Evolutionary conservation across 495 filamentous ascomycete species (phyloP).

Genomic region (Xylaria nigripes): DNA sequence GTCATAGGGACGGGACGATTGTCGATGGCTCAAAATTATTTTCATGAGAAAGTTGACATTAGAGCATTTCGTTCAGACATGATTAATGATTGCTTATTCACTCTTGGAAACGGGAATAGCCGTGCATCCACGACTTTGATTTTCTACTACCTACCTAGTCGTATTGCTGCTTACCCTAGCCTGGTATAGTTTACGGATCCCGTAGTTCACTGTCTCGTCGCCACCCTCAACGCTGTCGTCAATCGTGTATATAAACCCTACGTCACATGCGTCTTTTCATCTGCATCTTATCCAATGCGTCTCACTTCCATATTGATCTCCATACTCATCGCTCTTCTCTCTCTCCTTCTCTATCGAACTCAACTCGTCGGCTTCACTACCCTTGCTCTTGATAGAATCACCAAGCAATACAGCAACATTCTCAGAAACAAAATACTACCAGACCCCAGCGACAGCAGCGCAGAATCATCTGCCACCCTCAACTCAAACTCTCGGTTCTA

Average conservation of each 20-base stretch:
- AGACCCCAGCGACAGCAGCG: slow-evolving; percentile 7
- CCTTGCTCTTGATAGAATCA: slow-evolving; percentile 13
- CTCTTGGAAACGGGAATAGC: too few species aligned
- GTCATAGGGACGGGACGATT: too few species aligned
- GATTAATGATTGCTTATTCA: too few species aligned
- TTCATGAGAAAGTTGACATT: too few species aligned
- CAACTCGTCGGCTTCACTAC: slow-evolving; percentile 22
- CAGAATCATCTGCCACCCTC: slow-evolving; percentile 1
- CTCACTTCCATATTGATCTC: slow-evolving; percentile 25
- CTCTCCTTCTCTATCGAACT: slow-evolving; percentile 26
- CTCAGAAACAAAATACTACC: background rate
- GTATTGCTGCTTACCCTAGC: too few species aligned
- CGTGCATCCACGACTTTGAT: too few species aligned
- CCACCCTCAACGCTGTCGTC: background rate
- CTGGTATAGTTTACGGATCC: too few species aligned
- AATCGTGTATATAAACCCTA: slow-evolving; percentile 3
- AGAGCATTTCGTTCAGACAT: too few species aligned
- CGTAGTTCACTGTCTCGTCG: background rate
- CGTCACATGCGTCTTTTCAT: too few species aligned
- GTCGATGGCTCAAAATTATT: too few species aligned
- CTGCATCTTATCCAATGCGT: slow-evolving; percentile 21
- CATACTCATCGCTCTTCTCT: slow-evolving; percentile 33
- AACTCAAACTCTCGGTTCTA: slow-evolving; percentile 19
- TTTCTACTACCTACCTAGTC: too few species aligned
- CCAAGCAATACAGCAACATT: slow-evolving; percentile 13